Evolutionary conservation across 2,329 filamentous ascomycete genomes (phyloP).

Genomic region (Pseudogymnoascus sp.): DNA sequence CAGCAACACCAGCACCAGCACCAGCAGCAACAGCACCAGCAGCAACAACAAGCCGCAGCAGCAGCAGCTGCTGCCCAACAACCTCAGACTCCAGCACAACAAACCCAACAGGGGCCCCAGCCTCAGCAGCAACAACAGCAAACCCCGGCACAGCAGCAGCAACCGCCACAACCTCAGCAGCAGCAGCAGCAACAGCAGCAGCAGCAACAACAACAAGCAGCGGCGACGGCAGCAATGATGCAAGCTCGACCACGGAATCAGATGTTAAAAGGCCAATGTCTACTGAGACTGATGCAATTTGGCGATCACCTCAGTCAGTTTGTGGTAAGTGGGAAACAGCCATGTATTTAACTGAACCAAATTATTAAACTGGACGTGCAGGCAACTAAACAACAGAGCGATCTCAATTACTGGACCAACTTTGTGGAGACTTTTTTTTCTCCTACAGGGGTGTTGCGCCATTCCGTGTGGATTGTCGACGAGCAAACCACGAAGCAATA

Average conservation of each 20-base stretch:
- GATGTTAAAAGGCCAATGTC: constrained; percentile 45
- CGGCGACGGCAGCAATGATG: constrained; percentile 28
- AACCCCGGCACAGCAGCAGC: constrained; percentile 33
- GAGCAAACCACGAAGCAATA: constrained; percentile 65
- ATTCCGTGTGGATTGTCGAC: constrained; percentile 54
- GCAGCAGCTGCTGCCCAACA: constrained; percentile 17
- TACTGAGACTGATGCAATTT: constrained; percentile 54
- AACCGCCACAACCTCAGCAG: constrained; percentile 33
- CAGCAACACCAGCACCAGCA: constrained; percentile 31
- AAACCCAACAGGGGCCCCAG: constrained; percentile 35
- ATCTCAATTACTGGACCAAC: constrained; percentile 66
- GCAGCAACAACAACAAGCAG: constrained; percentile 28
- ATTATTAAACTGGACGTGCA: constrained; percentile 26
- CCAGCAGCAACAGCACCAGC: constrained; percentile 29
- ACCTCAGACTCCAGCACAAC: constrained; percentile 28
- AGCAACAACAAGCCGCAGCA: constrained; percentile 19
- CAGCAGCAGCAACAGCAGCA: constrained; percentile 33
- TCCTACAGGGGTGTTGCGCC: constrained; percentile 63
- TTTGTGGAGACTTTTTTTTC: constrained; percentile 82
- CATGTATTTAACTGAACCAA: constrained; percentile 21
- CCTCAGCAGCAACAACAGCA: constrained; percentile 35
- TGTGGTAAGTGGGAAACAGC: constrained; percentile 35
- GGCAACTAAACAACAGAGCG: constrained; percentile 53
- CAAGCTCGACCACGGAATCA: constrained; percentile 28
- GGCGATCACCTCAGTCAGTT: constrained; percentile 53